Evolutionary conservation across 208 protist genomes (phyloP).

Genomic region (Wallacemonas sp.): DNA sequence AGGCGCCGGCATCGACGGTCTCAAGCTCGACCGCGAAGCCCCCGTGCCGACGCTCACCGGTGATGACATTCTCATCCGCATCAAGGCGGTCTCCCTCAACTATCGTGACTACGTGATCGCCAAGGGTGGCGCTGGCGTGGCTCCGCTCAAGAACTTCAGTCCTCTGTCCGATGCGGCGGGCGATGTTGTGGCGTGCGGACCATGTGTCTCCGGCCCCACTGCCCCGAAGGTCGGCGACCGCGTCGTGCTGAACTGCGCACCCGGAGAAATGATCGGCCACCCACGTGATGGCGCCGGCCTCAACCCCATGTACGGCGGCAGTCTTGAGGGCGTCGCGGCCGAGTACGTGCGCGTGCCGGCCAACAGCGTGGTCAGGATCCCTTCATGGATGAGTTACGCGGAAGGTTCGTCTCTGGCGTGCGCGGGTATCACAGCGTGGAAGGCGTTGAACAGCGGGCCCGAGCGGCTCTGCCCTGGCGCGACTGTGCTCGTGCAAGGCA

Average conservation of each 20-base stretch:
- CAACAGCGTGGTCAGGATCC: constrained; percentile 18
- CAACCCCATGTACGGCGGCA: constrained; percentile 22
- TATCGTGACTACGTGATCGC: constrained; percentile 28
- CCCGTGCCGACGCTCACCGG: constrained; percentile 19
- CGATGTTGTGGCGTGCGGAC: constrained; percentile 20
- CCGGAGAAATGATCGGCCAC: constrained; percentile 18
- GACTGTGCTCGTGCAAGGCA: constrained; percentile 35
- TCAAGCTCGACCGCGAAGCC: constrained; percentile 14
- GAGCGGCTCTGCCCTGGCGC: constrained; percentile 27
- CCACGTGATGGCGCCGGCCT: constrained; percentile 27
- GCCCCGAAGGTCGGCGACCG: constrained; percentile 26
- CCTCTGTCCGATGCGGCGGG: constrained; percentile 28
- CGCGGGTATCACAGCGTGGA: constrained; percentile 31
- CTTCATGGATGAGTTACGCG: constrained; percentile 29
- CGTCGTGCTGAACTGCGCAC: constrained; percentile 23
- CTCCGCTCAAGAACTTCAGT: constrained; percentile 21
- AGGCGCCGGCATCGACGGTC: constrained; percentile 21
- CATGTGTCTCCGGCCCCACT: neutral
- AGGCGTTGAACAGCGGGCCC: constrained; percentile 24
- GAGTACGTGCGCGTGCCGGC: constrained; percentile 28
- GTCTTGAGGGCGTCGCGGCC: constrained; percentile 22
- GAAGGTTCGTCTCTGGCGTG: constrained; percentile 29
- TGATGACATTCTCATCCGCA: constrained; percentile 20
- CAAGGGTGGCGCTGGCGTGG: constrained; percentile 10
- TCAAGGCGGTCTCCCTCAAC: constrained; percentile 30